Evolutionary conservation across 495 filamentous ascomycete species (phyloP), one percentile per base, ranked within the genome.

Genomic region (Neurospora sp.): DNA sequence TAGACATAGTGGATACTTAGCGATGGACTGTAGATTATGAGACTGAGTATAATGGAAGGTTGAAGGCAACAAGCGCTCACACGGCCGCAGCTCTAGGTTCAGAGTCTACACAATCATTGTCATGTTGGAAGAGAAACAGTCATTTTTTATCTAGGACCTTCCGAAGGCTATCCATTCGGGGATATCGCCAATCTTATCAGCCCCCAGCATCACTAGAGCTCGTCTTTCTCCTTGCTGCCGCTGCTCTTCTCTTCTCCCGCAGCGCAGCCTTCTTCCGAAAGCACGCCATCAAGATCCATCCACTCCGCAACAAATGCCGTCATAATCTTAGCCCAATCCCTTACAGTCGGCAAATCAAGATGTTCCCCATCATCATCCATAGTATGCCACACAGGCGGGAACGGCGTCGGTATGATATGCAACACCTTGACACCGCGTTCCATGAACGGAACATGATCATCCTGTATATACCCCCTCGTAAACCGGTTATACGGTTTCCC

Each of bases 391-490:
- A 97, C 93, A 0, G 70, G 37, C 12, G 96, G 96, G 76, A 98
- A 98, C 1, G 90, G 89, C 10, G 83, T 86, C 8, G 95, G 91
- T 40, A 99, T 97, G 14, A 97, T 73, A 82, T 99, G 96, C 59
- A 99, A 78, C 4, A 98, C 83, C 65, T 96, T 91, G 0, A 99
- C 94, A 1, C 96, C 96, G 12, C 93, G 85, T 10, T 82, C 83
- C 81, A 98, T 83, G 75, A 99, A 99, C 3, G 96, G 96, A 1
- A 96, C 76, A 78, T 99, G 96, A 76, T 99, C 96, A 79, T 99
- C 96, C 73, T 88, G 81, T 3, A 98, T 87, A 61, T 83, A 84
- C 3, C 84, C 81, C 3, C 75, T 74, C 9, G 78, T 72, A 69
- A 90, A 86, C 22, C 82, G 73, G 59, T 83, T 79, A 6, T 85